A percentile compares a stretch with the other conserved stretches of the same genome.
Conservation (phyloP, 352 stramenopile genomes). For the Globisporangium canariense region DNA sequence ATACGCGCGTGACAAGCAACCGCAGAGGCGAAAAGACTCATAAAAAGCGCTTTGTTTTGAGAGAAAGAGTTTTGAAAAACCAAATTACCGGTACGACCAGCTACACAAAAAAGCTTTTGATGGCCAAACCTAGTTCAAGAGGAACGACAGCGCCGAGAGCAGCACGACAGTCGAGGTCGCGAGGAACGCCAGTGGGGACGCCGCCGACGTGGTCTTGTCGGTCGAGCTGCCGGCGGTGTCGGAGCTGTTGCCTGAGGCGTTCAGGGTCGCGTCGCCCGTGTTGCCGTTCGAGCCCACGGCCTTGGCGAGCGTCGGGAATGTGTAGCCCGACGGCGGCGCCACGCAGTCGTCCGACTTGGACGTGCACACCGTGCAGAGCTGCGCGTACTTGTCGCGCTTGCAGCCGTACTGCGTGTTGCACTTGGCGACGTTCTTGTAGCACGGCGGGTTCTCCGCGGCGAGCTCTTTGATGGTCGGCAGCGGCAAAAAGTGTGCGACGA, state of each 20-base stretch:
- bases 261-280: conserved; percentile 30
- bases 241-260: conserved; percentile 9
- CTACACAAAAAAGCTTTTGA: not conserved
- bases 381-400: conserved; percentile 55
- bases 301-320: conserved; percentile 44
- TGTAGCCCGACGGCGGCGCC: conserved; percentile 38
- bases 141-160: not conserved
- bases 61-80: too few relatives aligned
- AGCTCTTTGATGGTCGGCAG: conserved; percentile 52
- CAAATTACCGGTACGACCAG: not conserved
- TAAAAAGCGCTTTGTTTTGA: too few relatives aligned
- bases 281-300: conserved; percentile 45
- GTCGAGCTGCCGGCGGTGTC: not conserved
- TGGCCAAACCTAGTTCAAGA: conserved; percentile 6
- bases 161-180: not conserved
- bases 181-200: not conserved
- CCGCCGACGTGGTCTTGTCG: not conserved
- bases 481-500: conserved; percentile 44
- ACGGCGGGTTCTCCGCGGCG: conserved; percentile 49
- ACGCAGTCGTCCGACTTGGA: conserved; percentile 40
- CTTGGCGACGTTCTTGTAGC: conserved; percentile 61
- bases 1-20: too few relatives aligned
- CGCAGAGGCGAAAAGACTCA: too few relatives aligned
- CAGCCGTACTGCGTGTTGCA: conserved; percentile 54
- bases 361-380: conserved; percentile 62